Base-by-base conservation (phyloP, 176 grass and related monocot genomes). In the Neostapfia colusana region DNA sequence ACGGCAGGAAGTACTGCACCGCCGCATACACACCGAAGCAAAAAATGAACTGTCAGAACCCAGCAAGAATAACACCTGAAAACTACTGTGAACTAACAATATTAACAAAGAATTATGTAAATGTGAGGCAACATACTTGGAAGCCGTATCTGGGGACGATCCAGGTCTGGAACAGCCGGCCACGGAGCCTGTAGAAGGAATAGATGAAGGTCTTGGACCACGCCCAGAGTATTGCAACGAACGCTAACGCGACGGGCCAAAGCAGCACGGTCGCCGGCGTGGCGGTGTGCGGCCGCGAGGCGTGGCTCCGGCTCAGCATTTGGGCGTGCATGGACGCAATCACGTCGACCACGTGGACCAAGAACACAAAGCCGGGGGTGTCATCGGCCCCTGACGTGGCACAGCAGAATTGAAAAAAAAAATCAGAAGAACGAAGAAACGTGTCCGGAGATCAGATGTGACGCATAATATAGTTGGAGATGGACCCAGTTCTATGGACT, bases 1-100 rank as follows among this genome's bases (percentile, higher is more conserved):
- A 84, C 51, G 86, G 90, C 42, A 93, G n/a, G 44, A 93, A 86
- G 49, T 86, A 93, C 90, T 93, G 82, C 65, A 34, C 11, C n/a
- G n/a, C 9, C 10, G 58, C 74, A 27, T 3, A 71, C 7, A 44
- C 25, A 37, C 53, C n/a, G n/a, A 56, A 54, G 5, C 28, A 50
- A 4, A 8, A 3, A n/a, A 17, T 13, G 34, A 46, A 14, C 2
- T 17, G 10, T 36, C 15, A 17, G 6, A 21, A 34, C 13, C 11
- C 58, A 14, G 25, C 25, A 27, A 61, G 4, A 13, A 61, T 26
- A 28, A 20, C 17, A 51, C 16, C 49, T 48, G n/a, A n/a, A 3
- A 20, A 51, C 17, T 20, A 16, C 8, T 14, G 14, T 16, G 45
- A 48, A 16, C 45, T 26, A 44, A 24, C 39, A 44, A 43, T n/a